These are phyloP conservation scores for Spinellus fusiger DNA, from an alignment of 192 early-diverging fungal genomes.

Conservation along the genomic window DNA sequence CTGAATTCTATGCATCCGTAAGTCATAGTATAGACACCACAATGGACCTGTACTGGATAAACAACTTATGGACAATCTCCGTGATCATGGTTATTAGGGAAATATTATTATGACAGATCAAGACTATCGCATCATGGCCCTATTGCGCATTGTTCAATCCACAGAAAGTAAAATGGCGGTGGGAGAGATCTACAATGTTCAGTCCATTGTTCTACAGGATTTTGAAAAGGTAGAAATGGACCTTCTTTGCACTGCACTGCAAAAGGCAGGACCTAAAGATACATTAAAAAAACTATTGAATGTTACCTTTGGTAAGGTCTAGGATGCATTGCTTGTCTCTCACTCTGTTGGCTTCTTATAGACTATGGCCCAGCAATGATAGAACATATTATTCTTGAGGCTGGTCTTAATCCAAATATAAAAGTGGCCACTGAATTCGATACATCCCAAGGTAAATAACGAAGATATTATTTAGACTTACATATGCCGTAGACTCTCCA, in stretches of 20 bases:
- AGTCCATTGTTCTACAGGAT: conserved; percentile 39
- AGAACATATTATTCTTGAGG: conserved; percentile 72
- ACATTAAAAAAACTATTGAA: conserved; percentile 63
- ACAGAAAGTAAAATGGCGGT: conserved; percentile 78
- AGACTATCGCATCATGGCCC: conserved; percentile 74
- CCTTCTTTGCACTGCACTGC: conserved; percentile 47
- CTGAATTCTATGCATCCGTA: conserved; percentile 75
- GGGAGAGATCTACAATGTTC: conserved; percentile 72
- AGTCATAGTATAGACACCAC: too few species aligned
- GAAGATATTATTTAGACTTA: not conserved
- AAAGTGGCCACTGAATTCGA: conserved; percentile 59
- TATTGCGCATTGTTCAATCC: conserved; percentile 83
- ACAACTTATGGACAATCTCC: not conserved
- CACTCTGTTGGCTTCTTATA: conserved; percentile 4
- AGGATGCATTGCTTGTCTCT: not conserved
- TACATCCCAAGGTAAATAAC: conserved; percentile 33
- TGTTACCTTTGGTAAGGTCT: conserved; percentile 40
- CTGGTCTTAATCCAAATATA: conserved; percentile 57
- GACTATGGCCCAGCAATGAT: conserved; percentile 84
- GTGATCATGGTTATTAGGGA: conserved; percentile 55
- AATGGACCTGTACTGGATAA: not conserved
- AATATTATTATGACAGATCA: conserved; percentile 95
- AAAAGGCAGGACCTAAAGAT: conserved; percentile 55
- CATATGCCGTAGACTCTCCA: conserved; percentile 34
- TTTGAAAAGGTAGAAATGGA: conserved; percentile 50